These are phyloP conservation scores for Aspergillus indologenus DNA, from an alignment of 495 filamentous ascomycete species.

Conservation along the genomic window DNA sequence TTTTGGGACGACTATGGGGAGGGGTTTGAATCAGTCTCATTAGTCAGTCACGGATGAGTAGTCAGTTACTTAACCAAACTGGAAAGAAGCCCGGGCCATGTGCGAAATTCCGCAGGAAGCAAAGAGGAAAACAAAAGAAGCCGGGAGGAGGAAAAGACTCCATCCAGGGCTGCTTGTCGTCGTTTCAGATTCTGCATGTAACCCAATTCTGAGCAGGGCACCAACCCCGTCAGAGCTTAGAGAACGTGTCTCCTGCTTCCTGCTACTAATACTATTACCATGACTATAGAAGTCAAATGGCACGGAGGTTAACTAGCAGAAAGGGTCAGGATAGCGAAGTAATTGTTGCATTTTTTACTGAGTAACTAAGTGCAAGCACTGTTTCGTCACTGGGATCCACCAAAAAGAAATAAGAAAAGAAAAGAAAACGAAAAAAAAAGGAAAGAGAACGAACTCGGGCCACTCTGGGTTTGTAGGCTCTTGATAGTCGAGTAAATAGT, in stretches of 20 bases:
- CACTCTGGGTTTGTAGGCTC: not conserved
- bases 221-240: not conserved
- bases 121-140: not conserved
- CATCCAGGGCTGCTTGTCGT: not conserved
- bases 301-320: too few species aligned
- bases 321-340: too few species aligned
- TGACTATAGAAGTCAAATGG: too few species aligned
- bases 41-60: not conserved
- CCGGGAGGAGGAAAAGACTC: not conserved
- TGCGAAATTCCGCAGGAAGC: not conserved
- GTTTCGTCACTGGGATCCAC: not conserved
- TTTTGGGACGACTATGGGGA: too few species aligned
- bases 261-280: too few species aligned
- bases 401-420: not conserved
- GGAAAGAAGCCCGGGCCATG: constrained; percentile 1
- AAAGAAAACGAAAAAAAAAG: too few species aligned
- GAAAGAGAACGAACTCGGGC: not conserved
- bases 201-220: constrained; percentile 12
- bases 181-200: constrained; percentile 23
- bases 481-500: not conserved
- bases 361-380: too few species aligned
- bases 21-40: not conserved
- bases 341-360: too few species aligned
- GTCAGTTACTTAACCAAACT: not conserved
- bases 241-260: not conserved